Conservation (phyloP, 78 protist genomes). For the Goniomonas avonlea region DNA sequence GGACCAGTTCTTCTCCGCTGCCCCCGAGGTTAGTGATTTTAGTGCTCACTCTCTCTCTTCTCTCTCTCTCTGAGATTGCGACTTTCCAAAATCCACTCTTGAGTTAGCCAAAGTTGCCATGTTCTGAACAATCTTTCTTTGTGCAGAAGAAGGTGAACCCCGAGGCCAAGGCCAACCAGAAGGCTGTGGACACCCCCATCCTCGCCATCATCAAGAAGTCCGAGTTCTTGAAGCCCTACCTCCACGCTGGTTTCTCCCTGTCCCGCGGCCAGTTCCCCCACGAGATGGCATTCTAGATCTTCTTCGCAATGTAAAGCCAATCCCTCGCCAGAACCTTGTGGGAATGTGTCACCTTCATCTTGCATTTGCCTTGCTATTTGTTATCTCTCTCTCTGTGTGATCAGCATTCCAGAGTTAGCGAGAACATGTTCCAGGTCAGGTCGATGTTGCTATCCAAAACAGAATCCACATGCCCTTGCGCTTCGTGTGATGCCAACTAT, state of each 20-base stretch:
- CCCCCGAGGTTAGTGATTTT: too few species aligned
- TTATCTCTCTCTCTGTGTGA: too few species aligned
- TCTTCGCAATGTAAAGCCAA: too few species aligned
- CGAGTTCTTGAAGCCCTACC: slow-evolving; percentile 65
- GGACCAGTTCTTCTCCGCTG: slow-evolving; percentile 48
- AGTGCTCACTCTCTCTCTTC: too few species aligned
- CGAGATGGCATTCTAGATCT: slow-evolving; percentile 49
- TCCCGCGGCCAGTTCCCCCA: slow-evolving; percentile 47
- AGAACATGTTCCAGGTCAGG: too few species aligned
- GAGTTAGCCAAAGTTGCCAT: not conserved
- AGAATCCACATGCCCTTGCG: too few species aligned
- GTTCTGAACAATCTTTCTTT: slow-evolving; percentile 13
- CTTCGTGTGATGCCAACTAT: too few species aligned
- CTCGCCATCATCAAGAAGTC: slow-evolving; percentile 62
- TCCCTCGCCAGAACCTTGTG: too few species aligned
- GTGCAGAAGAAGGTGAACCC: slow-evolving; percentile 15
- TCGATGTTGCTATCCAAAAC: too few species aligned
- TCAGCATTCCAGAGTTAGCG: too few species aligned
- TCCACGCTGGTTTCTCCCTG: slow-evolving; percentile 60
- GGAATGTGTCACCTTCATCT: too few species aligned
- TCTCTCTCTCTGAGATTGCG: not conserved
- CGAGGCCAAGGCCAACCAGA: slow-evolving; percentile 73
- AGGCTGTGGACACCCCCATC: slow-evolving; percentile 52
- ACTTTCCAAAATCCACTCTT: not conserved
- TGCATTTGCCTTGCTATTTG: too few species aligned